Evolutionary conservation across 1,139 yeast species (phyloP).

Genomic region (Lodderomyces oxycetoniae): DNA sequence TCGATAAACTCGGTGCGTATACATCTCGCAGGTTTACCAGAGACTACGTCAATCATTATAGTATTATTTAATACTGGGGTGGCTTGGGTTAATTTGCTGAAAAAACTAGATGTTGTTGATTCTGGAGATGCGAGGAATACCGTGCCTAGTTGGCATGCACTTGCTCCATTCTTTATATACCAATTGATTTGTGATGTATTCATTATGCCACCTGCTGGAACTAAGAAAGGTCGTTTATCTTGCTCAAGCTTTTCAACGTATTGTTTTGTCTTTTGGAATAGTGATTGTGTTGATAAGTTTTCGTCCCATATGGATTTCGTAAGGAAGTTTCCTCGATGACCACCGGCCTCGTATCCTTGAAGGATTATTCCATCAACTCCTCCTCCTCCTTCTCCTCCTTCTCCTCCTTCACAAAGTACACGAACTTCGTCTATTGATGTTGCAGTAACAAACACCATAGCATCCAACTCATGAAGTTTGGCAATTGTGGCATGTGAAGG

Average conservation of each 20-base stretch:
- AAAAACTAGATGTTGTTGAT: constrained; percentile 20
- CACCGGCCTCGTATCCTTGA: constrained; percentile 55
- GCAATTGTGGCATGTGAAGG: constrained; percentile 36
- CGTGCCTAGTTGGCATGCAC: constrained; percentile 47
- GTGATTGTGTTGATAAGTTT: constrained; percentile 29
- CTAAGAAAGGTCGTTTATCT: constrained; percentile 21
- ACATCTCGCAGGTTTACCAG: constrained; percentile 39
- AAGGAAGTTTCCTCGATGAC: constrained; percentile 47
- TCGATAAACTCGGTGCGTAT: constrained; percentile 30
- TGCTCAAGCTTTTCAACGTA: constrained; percentile 2
- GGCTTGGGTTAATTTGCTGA: constrained; percentile 11
- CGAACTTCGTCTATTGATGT: constrained; percentile 39
- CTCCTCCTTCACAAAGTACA: neutral
- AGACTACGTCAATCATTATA: constrained; percentile 30
- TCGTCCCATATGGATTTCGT: constrained; percentile 24
- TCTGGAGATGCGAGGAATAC: constrained; percentile 37
- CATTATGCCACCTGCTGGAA: constrained; percentile 48
- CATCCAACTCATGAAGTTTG: constrained; percentile 41
- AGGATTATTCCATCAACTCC: constrained; percentile 40
- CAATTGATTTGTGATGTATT: constrained; percentile 21
- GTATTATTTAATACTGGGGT: constrained; percentile 17
- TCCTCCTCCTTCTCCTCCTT: constrained; percentile 13
- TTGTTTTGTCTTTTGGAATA: constrained; percentile 24
- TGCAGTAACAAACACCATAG: constrained; percentile 46
- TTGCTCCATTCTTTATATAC: constrained; percentile 34